Base-by-base conservation (phyloP, 345 rosid species). In the Salix udensis region DNA sequence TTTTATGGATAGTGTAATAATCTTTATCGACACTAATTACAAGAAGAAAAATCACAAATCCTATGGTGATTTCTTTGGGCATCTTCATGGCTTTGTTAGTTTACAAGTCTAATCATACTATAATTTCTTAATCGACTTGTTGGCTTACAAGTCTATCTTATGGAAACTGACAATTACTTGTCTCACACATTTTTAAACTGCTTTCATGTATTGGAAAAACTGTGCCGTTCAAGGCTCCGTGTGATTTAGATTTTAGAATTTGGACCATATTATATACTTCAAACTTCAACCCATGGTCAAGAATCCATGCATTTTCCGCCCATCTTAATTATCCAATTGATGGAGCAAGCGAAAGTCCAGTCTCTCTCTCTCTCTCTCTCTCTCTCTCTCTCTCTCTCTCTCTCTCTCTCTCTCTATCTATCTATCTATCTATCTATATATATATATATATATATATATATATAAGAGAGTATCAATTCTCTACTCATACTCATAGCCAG, bases 191-290 rank as follows among this genome's bases (percentile, higher is more conserved):
- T 55, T 2, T 0, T n/a, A 23, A 23, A 4, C 28, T n/a, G 5
- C 13, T 40, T 39, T 3, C 11, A 2, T n/a, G 28, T 4, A 23
- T 23, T n/a, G 62, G 62, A 58, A 10, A 46, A 14, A 46, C 18
- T 13, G 18, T 10, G 2, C 23, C 11, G 19, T 68, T 42, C 19
- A 23, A 40, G 72, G 31, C 31, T 28, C 24, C 73, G 13, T 70
- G 71, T 21, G 46, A n/a, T 67, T 68, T 15, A 68, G 36, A 70
- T 46, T 48, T 50, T 28, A 68, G 55, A 70, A 48, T 48, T 50
- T 28, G 30, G 71, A 16, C 28, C 50, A 55, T 11, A 0, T 18
- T 24, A 12, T 67, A 11, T 34, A 21, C n/a, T 31, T 46, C 77
- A 39, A 72, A 37, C 14, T 72, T 24, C n/a, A 26, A 13, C 28